Percentiles rank a stretch among this genome's conserved stretches.
phyloP scores from a whole-genome alignment of 2,329 filamentous ascomycete species.

The Xylariaceae sp. region DNA sequence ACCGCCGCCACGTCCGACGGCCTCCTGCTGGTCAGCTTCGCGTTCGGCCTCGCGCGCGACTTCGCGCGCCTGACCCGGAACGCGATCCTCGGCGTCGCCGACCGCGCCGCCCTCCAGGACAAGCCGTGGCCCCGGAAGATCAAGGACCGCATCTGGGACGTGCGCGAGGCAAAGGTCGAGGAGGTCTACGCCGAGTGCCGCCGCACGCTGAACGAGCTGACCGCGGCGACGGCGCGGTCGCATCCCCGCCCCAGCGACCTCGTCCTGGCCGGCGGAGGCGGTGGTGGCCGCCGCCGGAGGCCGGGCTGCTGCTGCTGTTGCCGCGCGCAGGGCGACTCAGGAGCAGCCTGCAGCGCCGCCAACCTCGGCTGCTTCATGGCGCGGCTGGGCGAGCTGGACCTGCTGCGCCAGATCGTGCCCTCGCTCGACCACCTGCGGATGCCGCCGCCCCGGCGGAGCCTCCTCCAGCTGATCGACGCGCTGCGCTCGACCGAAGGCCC shows the following conservation, averaged over 20 bases:
- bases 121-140: not conserved
- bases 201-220: too few relatives aligned
- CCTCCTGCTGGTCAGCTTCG: not conserved
- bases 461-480: slow-evolving; percentile 37
- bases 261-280: too few relatives aligned
- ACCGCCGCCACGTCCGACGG: not conserved
- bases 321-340: slow-evolving; percentile 39
- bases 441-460: slow-evolving; percentile 28
- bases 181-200: not conserved
- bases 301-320: slow-evolving; percentile 39
- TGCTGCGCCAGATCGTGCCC: slow-evolving; percentile 32
- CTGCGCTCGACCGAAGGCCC: slow-evolving; percentile 38
- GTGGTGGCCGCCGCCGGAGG: not conserved
- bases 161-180: not conserved
- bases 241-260: not conserved
- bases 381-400: slow-evolving; percentile 38
- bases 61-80: not conserved
- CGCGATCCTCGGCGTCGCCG: not conserved
- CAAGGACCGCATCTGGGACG: not conserved
- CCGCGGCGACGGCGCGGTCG: too few relatives aligned
- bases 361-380: slow-evolving; percentile 49
- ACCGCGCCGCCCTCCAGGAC: not conserved
- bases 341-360: slow-evolving; percentile 43
- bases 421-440: not conserved
- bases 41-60: not conserved